These are phyloP conservation scores for Hypericum perforatum DNA, from an alignment of 345 rosid genomes.

Conservation along the genomic window DNA sequence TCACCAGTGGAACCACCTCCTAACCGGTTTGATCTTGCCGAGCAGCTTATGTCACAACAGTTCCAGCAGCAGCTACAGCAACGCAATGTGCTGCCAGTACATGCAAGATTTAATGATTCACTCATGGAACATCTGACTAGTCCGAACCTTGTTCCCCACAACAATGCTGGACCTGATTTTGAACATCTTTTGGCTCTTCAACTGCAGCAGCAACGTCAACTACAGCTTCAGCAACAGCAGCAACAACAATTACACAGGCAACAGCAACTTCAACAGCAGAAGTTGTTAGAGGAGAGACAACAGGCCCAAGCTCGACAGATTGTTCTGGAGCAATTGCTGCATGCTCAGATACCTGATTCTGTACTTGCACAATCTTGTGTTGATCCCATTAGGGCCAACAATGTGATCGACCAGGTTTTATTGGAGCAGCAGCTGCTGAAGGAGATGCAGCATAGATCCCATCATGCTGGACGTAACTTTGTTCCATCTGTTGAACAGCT, in stretches of 20 bases:
- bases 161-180: slow-evolving; percentile 31
- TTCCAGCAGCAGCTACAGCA: slow-evolving; percentile 18
- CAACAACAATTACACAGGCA: slow-evolving; percentile 40
- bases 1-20: slow-evolving; percentile 26
- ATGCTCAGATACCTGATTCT: slow-evolving; percentile 43
- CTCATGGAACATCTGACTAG: slow-evolving; percentile 32
- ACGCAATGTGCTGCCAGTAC: slow-evolving; percentile 31
- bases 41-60: slow-evolving; percentile 29
- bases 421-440: slow-evolving; percentile 41
- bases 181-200: slow-evolving; percentile 41
- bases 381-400: slow-evolving; percentile 37
- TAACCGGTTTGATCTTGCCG: slow-evolving; percentile 24
- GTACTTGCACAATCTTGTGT: slow-evolving; percentile 1
- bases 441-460: slow-evolving; percentile 44
- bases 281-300: slow-evolving; percentile 49
- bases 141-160: slow-evolving; percentile 35
- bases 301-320: slow-evolving; percentile 57
- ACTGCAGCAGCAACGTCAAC: slow-evolving; percentile 30
- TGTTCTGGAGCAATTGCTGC: slow-evolving; percentile 52
- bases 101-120: slow-evolving; percentile 26
- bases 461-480: slow-evolving; percentile 40
- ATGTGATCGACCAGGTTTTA: slow-evolving; percentile 34
- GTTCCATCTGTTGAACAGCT: slow-evolving; percentile 41
- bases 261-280: slow-evolving; percentile 37
- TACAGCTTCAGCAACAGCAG: background rate